These are phyloP conservation scores for Hippophae rhamnoides DNA, from an alignment of 306 rosid genomes.

Conservation along the genomic window DNA sequence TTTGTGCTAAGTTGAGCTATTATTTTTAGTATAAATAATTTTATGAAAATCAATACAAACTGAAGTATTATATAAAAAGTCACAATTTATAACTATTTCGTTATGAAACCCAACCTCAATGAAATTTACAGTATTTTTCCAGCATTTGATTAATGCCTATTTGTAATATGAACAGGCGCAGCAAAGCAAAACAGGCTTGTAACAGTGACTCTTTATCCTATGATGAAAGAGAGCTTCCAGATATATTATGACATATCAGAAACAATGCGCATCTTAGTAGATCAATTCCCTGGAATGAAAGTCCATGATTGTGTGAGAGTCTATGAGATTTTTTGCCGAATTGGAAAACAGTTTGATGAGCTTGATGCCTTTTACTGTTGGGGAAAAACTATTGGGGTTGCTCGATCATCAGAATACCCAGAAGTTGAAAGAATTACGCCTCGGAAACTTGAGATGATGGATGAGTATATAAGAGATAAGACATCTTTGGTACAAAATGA, in stretches of 20 bases:
- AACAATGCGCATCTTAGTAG: slow-evolving; percentile 39
- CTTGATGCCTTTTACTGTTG: slow-evolving; percentile 60
- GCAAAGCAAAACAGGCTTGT: slow-evolving; percentile 65
- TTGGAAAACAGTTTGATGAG: slow-evolving; percentile 79
- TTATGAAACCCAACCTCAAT: too few species aligned
- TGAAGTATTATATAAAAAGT: too few species aligned
- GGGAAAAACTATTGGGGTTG: slow-evolving; percentile 56
- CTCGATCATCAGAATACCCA: slow-evolving; percentile 79
- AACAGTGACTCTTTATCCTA: slow-evolving; percentile 59
- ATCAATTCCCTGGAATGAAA: slow-evolving; percentile 58
- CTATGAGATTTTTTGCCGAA: slow-evolving; percentile 61
- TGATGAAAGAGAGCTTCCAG: slow-evolving; percentile 73
- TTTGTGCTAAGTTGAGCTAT: too few species aligned
- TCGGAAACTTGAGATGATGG: slow-evolving; percentile 72
- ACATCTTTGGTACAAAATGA: slow-evolving; percentile 26
- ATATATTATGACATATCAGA: slow-evolving; percentile 62
- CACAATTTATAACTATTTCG: too few species aligned
- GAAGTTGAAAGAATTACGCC: slow-evolving; percentile 62
- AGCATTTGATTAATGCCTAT: neutral
- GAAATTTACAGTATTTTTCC: neutral
- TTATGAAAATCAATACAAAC: too few species aligned
- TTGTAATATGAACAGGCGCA: slow-evolving; percentile 31
- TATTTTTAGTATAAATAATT: too few species aligned
- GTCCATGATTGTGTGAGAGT: slow-evolving; percentile 45
- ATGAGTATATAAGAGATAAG: slow-evolving; percentile 58